phyloP scores from a whole-genome alignment of 1,284 basidiomycete genomes.

The Ustilago vetiveriae region DNA sequence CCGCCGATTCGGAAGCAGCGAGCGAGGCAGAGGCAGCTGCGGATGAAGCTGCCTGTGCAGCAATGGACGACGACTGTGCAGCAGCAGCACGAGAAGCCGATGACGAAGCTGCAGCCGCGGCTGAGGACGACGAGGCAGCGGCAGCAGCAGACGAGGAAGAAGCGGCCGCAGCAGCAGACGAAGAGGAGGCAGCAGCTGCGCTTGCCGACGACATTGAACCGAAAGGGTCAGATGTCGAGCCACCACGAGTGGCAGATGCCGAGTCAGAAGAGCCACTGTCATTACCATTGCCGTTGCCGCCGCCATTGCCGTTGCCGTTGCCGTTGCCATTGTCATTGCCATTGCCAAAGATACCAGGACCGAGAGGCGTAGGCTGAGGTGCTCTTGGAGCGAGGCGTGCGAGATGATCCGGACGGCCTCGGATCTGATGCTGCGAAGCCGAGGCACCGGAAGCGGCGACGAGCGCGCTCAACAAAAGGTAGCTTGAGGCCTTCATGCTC shows the following conservation, averaged over 20 bases:
- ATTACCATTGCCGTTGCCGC: conserved; percentile 4
- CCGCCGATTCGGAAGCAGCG: conserved; percentile 6
- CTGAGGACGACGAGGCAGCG: conserved; percentile 16
- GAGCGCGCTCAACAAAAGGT: conserved; percentile 27
- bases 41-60: conserved; percentile 21
- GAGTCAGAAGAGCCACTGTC: conserved; percentile 3
- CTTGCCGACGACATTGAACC: conserved; percentile 6
- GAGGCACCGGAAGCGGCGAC: conserved; percentile 21
- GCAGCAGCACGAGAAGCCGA: conserved; percentile 27
- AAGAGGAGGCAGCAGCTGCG: conserved; percentile 1
- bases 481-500: conserved; percentile 30
- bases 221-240: conserved; percentile 16
- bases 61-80: conserved; percentile 24
- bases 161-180: conserved; percentile 17
- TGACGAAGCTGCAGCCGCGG: conserved; percentile 26
- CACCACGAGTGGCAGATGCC: conserved; percentile 6
- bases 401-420: conserved; percentile 20
- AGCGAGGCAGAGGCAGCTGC: conserved; percentile 27
- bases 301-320: background rate
- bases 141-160: conserved; percentile 28
- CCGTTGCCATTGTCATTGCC: background rate
- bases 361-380: conserved; percentile 9
- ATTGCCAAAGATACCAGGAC: background rate
- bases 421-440: conserved; percentile 20
- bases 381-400: conserved; percentile 12